A percentile compares a stretch with the other conserved stretches of the same genome.
Conservation (phyloP, 805 yeast genomes). For the Candida succiphila region DNA sequence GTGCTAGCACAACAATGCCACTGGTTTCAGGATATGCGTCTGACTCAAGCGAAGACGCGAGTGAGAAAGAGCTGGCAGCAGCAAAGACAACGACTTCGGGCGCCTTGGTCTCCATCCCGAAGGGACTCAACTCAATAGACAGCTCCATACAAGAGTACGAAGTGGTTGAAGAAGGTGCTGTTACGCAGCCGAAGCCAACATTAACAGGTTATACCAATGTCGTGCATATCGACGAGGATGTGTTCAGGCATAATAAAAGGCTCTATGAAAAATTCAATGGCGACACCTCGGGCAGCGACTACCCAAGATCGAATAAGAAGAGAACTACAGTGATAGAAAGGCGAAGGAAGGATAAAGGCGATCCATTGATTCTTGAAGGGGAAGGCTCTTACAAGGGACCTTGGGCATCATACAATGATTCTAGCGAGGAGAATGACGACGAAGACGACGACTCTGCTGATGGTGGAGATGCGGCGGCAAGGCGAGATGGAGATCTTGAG, state of each 20-base stretch:
- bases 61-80: constrained; percentile 3
- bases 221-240: constrained; percentile 27
- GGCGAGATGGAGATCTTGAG: neutral
- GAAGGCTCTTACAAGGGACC: constrained; percentile 45
- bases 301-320: constrained; percentile 14
- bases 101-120: too few species aligned
- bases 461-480: too few species aligned
- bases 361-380: constrained; percentile 27
- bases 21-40: constrained; percentile 23
- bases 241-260: constrained; percentile 32
- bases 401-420: constrained; percentile 44
- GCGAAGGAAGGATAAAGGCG: constrained; percentile 29
- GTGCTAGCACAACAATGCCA: constrained; percentile 13
- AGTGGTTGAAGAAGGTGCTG: too few species aligned
- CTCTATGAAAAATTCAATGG: constrained; percentile 20
- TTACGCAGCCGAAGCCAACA: too few species aligned
- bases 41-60: constrained; percentile 22
- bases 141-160: too few species aligned
- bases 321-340: constrained; percentile 21
- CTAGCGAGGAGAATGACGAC: constrained; percentile 11
- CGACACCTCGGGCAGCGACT: constrained; percentile 11
- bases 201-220: constrained; percentile 15
- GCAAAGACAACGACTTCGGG: too few species aligned
- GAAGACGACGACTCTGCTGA: constrained; percentile 5
- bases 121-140: too few species aligned